Percentiles rank a stretch among this genome's conserved stretches.
phyloP scores from a whole-genome alignment of 495 filamentous ascomycete genomes.

The Rhizodiscina lignyota region DNA sequence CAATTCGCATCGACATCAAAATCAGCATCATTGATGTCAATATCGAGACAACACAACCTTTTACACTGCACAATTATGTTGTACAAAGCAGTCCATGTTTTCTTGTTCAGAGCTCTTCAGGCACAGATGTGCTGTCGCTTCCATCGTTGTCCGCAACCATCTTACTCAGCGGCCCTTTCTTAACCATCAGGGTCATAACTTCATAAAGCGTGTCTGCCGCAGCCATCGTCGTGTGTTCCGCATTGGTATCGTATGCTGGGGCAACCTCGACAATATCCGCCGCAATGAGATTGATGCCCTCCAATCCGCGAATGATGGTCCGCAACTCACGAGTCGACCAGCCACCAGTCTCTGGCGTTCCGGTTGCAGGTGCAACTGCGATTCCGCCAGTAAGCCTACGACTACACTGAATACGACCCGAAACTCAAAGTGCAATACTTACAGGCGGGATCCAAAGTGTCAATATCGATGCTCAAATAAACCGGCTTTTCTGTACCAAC shows the following conservation, averaged over 20 bases:
- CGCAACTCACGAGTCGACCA: slow-evolving; percentile 71
- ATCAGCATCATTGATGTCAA: too few species aligned
- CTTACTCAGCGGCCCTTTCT: slow-evolving; percentile 31
- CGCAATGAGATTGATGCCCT: slow-evolving; percentile 59
- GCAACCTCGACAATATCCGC: slow-evolving; percentile 80
- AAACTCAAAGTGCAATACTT: too few species aligned
- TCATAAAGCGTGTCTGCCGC: slow-evolving; percentile 71
- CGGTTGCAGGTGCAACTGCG: slow-evolving; percentile 67
- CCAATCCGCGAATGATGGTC: slow-evolving; percentile 55
- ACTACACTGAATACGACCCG: too few species aligned
- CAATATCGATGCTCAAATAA: slow-evolving; percentile 79
- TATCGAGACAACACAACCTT: too few species aligned
- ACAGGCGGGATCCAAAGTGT: slow-evolving; percentile 75
- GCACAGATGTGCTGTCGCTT: too few species aligned
- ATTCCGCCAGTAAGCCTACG: too few species aligned
- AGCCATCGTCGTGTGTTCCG: slow-evolving; percentile 72
- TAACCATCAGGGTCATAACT: slow-evolving; percentile 67
- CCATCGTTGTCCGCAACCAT: slow-evolving; percentile 8
- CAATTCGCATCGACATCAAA: too few species aligned
- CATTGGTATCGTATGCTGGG: slow-evolving; percentile 69
- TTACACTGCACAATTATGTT: too few species aligned
- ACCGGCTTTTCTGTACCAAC: slow-evolving; percentile 59
- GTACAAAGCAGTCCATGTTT: too few species aligned
- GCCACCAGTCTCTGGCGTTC: slow-evolving; percentile 74
- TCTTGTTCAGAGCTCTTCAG: too few species aligned